These are phyloP conservation scores for Lomentospora prolificans DNA, from an alignment of 2,329 filamentous ascomycete species.

Conservation along the genomic window DNA sequence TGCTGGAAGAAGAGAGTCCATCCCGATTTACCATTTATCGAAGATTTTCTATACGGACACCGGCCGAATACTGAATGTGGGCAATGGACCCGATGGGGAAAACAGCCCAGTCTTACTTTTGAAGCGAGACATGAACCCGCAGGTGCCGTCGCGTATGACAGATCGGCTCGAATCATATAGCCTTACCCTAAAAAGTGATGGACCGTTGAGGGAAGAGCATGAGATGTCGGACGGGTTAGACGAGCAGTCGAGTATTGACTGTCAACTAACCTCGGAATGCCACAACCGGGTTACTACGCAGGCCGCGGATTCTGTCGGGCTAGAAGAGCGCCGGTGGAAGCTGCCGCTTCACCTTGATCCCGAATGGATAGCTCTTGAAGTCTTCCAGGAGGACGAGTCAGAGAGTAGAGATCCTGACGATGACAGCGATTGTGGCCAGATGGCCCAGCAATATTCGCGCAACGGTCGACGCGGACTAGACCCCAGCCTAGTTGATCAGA, in stretches of 20 bases:
- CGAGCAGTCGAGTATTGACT: constrained; percentile 22
- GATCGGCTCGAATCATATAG: constrained; percentile 26
- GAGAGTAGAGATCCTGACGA: constrained; percentile 20
- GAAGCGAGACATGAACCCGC: constrained; percentile 19
- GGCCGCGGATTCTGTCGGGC: not conserved
- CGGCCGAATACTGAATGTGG: constrained; percentile 78
- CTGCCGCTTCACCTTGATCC: constrained; percentile 70
- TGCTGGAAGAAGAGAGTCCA: constrained; percentile 40
- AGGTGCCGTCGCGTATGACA: constrained; percentile 4
- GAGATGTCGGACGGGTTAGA: not conserved
- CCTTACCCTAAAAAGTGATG: constrained; percentile 25
- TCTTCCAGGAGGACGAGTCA: constrained; percentile 51
- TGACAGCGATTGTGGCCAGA: constrained; percentile 20
- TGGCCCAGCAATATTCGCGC: not conserved
- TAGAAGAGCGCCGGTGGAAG: constrained; percentile 30
- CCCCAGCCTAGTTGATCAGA: constrained; percentile 27
- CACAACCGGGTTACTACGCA: not conserved
- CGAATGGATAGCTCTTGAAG: constrained; percentile 87
- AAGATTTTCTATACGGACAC: constrained; percentile 93
- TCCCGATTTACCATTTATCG: constrained; percentile 54
- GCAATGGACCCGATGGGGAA: constrained; percentile 27
- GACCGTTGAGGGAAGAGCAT: constrained; percentile 8
- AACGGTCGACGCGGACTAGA: constrained; percentile 20
- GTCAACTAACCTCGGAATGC: constrained; percentile 25
- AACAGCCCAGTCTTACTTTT: constrained; percentile 25